Percentiles rank a stretch among this genome's conserved stretches.
phyloP scores from a whole-genome alignment of 139 green algal species.

The Chara braunii region DNA sequence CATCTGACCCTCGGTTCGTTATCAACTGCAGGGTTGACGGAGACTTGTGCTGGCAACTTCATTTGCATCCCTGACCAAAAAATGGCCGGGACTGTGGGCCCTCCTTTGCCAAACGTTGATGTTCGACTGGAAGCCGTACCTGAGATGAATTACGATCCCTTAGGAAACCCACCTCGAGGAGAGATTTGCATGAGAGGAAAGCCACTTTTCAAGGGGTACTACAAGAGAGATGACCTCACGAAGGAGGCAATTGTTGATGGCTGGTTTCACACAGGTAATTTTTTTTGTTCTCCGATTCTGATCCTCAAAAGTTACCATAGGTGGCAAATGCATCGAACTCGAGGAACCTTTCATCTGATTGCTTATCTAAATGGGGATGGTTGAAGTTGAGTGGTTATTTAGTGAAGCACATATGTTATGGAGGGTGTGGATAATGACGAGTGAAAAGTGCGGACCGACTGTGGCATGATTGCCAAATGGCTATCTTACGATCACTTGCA shows the following conservation, averaged over 20 bases:
- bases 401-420: too few relatives aligned
- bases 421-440: too few relatives aligned
- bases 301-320: too few relatives aligned
- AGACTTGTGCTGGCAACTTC: constrained; percentile 45
- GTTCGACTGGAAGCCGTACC: constrained; percentile 81
- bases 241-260: constrained; percentile 76
- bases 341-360: too few relatives aligned
- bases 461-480: too few relatives aligned
- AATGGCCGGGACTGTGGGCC: constrained; percentile 73
- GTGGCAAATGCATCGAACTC: too few relatives aligned
- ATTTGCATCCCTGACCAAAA: constrained; percentile 34
- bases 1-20: too few relatives aligned
- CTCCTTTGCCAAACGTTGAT: constrained; percentile 25
- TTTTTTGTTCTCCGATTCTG: too few relatives aligned
- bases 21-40: constrained; percentile 42
- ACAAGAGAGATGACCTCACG: constrained; percentile 74
- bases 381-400: too few relatives aligned
- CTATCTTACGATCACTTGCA: too few relatives aligned
- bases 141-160: constrained; percentile 91
- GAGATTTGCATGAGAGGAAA: constrained; percentile 74
- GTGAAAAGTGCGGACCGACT: too few relatives aligned
- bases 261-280: constrained; percentile 95
- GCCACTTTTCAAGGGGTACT: constrained; percentile 85
- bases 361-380: too few relatives aligned
- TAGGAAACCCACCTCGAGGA: constrained; percentile 65